A percentile compares a stretch with the other conserved stretches of the same genome.
Evolutionary conservation across 2,329 filamentous ascomycete genomes (phyloP).

Genomic region (Kalmusia sp.): DNA sequence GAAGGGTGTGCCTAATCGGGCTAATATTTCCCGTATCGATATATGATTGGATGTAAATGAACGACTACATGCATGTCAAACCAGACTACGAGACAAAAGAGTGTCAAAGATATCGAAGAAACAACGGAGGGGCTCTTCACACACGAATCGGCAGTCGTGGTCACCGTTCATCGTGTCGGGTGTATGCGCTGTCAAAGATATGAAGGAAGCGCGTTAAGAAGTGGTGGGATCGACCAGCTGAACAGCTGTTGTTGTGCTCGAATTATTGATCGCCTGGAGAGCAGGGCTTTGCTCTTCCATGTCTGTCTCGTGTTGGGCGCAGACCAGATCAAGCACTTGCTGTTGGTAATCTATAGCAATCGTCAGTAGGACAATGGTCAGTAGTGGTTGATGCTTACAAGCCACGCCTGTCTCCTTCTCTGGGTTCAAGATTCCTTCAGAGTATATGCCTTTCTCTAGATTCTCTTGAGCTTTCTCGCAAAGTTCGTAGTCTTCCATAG

Average conservation of each 20-base stretch:
- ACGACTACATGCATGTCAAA: constrained; percentile 13
- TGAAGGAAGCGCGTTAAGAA: constrained; percentile 11
- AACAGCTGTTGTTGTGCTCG: constrained; percentile 6
- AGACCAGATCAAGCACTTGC: constrained; percentile 55
- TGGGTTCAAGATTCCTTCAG: constrained; percentile 63
- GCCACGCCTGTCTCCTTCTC: constrained; percentile 63
- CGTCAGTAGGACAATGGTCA: not conserved
- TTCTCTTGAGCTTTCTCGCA: constrained; percentile 65
- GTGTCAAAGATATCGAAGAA: constrained; percentile 4
- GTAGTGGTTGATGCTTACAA: constrained; percentile 44
- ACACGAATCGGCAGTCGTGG: not conserved
- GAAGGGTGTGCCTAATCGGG: constrained; percentile 20
- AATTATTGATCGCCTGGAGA: not conserved
- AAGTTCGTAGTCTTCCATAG: constrained; percentile 63
- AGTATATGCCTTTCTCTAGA: constrained; percentile 61
- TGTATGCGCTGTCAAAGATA: not conserved
- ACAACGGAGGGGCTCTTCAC: not conserved
- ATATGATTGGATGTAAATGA: constrained; percentile 13
- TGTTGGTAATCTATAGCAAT: constrained; percentile 52
- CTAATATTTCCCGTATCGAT: constrained; percentile 18
- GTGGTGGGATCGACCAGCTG: constrained; percentile 23
- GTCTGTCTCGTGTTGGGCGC: constrained; percentile 51
- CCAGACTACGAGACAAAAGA: constrained; percentile 16
- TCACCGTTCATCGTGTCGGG: not conserved
- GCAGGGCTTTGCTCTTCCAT: constrained; percentile 14